Conservation (phyloP, 2,329 filamentous ascomycete genomes). For the Verticillium dahliae region DNA sequence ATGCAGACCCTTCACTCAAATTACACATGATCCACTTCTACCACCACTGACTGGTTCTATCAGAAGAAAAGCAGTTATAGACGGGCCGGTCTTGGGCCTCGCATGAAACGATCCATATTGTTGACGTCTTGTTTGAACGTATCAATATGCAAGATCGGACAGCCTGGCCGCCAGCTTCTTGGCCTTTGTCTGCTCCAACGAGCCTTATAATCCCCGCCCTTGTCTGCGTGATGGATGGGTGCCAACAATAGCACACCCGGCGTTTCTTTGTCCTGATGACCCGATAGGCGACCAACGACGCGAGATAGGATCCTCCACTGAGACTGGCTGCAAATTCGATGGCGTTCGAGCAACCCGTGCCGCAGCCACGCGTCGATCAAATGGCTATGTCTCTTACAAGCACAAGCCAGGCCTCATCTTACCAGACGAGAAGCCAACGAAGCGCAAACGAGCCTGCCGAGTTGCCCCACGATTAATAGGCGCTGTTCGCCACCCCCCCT, state of each 20-base stretch:
- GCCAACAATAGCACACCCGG: background rate
- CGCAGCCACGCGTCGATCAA: background rate
- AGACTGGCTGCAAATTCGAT: background rate
- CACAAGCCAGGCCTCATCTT: background rate
- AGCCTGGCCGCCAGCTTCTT: background rate
- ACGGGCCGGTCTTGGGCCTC: background rate
- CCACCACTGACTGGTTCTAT: too few relatives aligned
- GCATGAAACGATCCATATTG: background rate
- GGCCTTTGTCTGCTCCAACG: background rate
- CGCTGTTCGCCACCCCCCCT: background rate
- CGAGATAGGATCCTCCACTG: background rate
- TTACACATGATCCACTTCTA: too few relatives aligned
- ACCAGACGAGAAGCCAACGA: background rate
- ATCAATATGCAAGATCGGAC: background rate
- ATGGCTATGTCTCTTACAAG: background rate
- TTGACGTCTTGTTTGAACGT: background rate
- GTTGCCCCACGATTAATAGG: background rate
- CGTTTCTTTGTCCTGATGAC: background rate
- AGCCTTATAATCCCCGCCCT: background rate
- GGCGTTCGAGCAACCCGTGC: background rate
- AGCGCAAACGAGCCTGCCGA: background rate
- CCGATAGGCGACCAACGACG: background rate
- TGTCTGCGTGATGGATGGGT: background rate
- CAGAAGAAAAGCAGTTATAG: too few relatives aligned
- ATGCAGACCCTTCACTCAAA: too few relatives aligned